Base-by-base conservation (phyloP, 345 rosid genomes). In the Schrenkiella parvula region DNA sequence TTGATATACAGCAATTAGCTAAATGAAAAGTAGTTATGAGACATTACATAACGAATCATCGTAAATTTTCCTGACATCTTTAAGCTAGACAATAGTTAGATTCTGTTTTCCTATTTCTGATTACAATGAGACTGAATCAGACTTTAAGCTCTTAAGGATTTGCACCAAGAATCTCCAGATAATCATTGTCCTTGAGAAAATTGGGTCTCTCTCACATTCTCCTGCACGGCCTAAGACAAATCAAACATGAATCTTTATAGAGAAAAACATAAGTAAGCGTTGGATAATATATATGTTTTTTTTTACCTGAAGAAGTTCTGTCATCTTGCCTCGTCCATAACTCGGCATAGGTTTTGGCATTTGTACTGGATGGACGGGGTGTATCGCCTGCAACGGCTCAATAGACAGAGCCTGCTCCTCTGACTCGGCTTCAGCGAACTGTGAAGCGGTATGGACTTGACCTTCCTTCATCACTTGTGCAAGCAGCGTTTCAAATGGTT, bases 291-390 rank as follows among this genome's bases (percentile, higher is more conserved):
- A n/a, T n/a, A n/a, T n/a, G n/a, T n/a, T 23, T n/a, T 2, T 21
- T 15, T 34, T 43, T 81, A 95, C 99, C 97, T 87, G 92, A 79
- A 95, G 80, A 25, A 91, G 89, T 76, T 91, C 88, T 6, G 95
- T 89, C 96, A 91, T 87, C 73, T 85, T 89, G 34, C 92, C 96
- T 64, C 82, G 71, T 78, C 86, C 85, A 29, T 78, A 84, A 64
- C 80, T 83, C 43, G 84, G 86, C 67, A 81, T 19, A n/a, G 88
- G 86, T 66, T 73, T 84, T 6, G 86, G 67, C 47, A 76, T 47
- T 72, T 80, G 74, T 25, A 64, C 81, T 50, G 89, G 72, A 32
- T 78, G 84, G 60, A 37, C 66, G 2, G 93, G 88, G 61, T 80
- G 89, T 41, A 88, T 70, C 0, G 84, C 70, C 78, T 82, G 87